Evolutionary conservation across 2,329 filamentous ascomycete genomes (phyloP).

Genomic region (Fusarium verticillioides): DNA sequence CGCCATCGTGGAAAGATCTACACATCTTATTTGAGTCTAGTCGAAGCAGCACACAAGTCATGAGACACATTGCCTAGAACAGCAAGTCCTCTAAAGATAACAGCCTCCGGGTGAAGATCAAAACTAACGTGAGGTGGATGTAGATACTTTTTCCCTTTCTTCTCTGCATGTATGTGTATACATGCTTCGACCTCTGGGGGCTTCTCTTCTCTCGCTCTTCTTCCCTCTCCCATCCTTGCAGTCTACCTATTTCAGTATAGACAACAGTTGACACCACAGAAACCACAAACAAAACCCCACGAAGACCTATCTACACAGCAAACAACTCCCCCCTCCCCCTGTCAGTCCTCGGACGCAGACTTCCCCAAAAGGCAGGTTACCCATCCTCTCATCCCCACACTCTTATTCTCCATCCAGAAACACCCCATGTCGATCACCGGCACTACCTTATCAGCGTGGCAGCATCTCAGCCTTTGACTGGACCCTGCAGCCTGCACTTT

Average conservation of each 20-base stretch:
- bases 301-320: conserved; percentile 1
- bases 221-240: background rate
- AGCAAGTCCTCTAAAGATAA: background rate
- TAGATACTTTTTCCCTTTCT: background rate
- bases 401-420: background rate
- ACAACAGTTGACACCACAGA: background rate
- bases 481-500: conserved; percentile 19
- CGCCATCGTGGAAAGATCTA: background rate
- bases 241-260: background rate
- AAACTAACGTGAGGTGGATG: background rate
- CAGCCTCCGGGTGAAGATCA: background rate
- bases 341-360: conserved; percentile 17
- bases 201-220: background rate
- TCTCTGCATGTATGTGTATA: background rate
- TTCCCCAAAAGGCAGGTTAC: conserved; percentile 37
- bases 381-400: conserved; percentile 18
- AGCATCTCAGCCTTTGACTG: conserved; percentile 25
- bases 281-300: background rate
- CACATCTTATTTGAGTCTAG: background rate
- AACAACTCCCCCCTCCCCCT: background rate
- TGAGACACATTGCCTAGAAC: conserved; percentile 22
- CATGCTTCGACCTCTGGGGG: background rate
- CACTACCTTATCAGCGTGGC: conserved; percentile 33
- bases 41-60: conserved; percentile 9
- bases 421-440: conserved; percentile 17